Conservation (phyloP, 345 rosid genomes). For the Corchorus olitorius region DNA sequence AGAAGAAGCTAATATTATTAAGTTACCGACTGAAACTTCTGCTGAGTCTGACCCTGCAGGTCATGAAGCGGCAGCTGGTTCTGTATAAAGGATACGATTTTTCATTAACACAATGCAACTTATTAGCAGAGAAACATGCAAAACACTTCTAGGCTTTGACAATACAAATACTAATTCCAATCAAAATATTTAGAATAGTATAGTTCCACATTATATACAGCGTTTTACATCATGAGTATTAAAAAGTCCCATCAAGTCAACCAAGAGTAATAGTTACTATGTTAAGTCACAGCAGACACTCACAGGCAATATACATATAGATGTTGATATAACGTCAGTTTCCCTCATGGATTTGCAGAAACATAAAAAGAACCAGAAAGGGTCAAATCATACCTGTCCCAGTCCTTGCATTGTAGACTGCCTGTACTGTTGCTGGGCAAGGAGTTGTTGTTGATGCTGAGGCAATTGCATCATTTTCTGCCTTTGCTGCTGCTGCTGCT, state of each 20-base stretch:
- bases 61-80: conserved; percentile 67
- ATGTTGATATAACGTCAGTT: background rate
- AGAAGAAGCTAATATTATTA: conserved; percentile 21
- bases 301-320: background rate
- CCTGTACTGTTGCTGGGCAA: conserved; percentile 78
- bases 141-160: background rate
- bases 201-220: background rate
- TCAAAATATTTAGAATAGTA: background rate
- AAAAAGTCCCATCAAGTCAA: background rate
- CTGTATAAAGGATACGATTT: conserved; percentile 34
- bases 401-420: conserved; percentile 73
- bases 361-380: background rate
- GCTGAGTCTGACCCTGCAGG: conserved; percentile 70
- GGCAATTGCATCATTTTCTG: conserved; percentile 76
- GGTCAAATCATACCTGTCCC: conserved; percentile 58
- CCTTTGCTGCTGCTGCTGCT: conserved; percentile 59
- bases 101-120: conserved; percentile 12
- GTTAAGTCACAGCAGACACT: background rate
- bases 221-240: background rate
- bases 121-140: background rate
- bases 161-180: background rate
- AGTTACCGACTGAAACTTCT: conserved; percentile 69
- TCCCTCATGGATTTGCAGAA: background rate
- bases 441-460: conserved; percentile 74
- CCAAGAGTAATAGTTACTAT: background rate